Percentiles rank a stretch among this genome's conserved stretches.
phyloP scores from a whole-genome alignment of 2,329 filamentous ascomycete species.

The Fusarium decemcellulare region DNA sequence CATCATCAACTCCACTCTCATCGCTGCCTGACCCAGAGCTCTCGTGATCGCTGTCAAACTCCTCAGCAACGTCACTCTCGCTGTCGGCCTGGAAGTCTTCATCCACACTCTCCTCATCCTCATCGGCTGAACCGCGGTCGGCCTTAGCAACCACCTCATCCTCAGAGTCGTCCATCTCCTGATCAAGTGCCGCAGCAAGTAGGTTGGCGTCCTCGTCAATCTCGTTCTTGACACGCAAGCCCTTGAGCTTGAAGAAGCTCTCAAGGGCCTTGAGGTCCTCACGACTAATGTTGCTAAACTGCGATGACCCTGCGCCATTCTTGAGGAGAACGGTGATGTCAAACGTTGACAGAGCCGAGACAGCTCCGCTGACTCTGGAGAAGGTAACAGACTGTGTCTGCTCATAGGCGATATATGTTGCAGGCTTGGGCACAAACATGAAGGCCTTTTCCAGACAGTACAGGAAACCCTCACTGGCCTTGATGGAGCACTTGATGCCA shows the following conservation, averaged over 20 bases:
- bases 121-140: slow-evolving; percentile 92
- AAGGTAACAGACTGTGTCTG: slow-evolving; percentile 93
- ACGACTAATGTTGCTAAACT: slow-evolving; percentile 99
- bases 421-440: slow-evolving; percentile 98
- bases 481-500: slow-evolving; percentile 99
- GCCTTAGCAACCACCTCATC: slow-evolving; percentile 81
- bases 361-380: slow-evolving; percentile 93
- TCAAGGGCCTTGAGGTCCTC: slow-evolving; percentile 98
- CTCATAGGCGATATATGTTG: slow-evolving; percentile 97
- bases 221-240: slow-evolving; percentile 96
- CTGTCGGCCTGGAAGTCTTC: slow-evolving; percentile 96
- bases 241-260: slow-evolving; percentile 96
- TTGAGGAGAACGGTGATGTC: slow-evolving; percentile 96
- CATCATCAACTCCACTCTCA: slow-evolving; percentile 64
- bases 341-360: slow-evolving; percentile 95
- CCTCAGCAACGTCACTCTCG: slow-evolving; percentile 96
- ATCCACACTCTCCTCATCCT: slow-evolving; percentile 95
- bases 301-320: slow-evolving; percentile 86
- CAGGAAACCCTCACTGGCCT: slow-evolving; percentile 96
- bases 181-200: slow-evolving; percentile 86
- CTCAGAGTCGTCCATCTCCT: slow-evolving; percentile 87
- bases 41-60: slow-evolving; percentile 93
- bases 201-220: slow-evolving; percentile 92
- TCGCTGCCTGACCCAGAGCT: slow-evolving; percentile 81
- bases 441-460: slow-evolving; percentile 99